Evolutionary conservation across 208 protist species (phyloP).

Genomic region (Giardia duodenalis): DNA sequence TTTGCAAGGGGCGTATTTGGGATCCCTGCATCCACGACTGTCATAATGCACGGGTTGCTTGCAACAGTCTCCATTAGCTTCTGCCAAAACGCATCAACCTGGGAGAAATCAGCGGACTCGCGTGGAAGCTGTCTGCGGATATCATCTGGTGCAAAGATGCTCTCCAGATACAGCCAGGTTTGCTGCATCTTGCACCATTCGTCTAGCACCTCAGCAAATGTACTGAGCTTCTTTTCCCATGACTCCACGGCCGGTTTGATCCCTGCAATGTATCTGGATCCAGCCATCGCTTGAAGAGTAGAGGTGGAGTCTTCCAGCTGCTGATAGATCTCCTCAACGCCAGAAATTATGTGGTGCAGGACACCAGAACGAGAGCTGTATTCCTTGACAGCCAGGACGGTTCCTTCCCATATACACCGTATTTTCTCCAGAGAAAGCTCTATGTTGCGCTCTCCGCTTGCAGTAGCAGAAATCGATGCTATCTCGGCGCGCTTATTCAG

Average conservation of each 20-base stretch:
- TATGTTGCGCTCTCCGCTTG: slow-evolving; percentile 68
- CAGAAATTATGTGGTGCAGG: slow-evolving; percentile 54
- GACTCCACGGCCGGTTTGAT: slow-evolving; percentile 46
- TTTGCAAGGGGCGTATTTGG: slow-evolving; percentile 59
- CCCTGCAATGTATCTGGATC: slow-evolving; percentile 64
- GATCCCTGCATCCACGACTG: slow-evolving; percentile 47
- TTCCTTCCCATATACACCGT: slow-evolving; percentile 63
- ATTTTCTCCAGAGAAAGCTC: slow-evolving; percentile 52
- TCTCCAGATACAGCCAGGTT: slow-evolving; percentile 46
- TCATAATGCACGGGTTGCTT: slow-evolving; percentile 62
- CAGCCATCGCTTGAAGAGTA: slow-evolving; percentile 61
- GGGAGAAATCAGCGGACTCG: slow-evolving; percentile 72
- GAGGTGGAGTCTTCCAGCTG: slow-evolving; percentile 52
- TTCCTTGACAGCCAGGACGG: slow-evolving; percentile 35
- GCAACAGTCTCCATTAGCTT: slow-evolving; percentile 62
- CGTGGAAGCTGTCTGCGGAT: slow-evolving; percentile 80
- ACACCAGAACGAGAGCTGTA: slow-evolving; percentile 53
- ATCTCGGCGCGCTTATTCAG: slow-evolving; percentile 62
- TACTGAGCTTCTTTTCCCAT: slow-evolving; percentile 47
- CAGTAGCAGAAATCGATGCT: slow-evolving; percentile 66
- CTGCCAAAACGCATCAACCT: slow-evolving; percentile 66
- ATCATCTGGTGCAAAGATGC: slow-evolving; percentile 62
- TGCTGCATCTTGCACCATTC: slow-evolving; percentile 47
- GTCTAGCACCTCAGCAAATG: slow-evolving; percentile 52
- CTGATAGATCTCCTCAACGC: slow-evolving; percentile 75